Conservation (phyloP, 192 early-diverging fungal species). For the Spinellus fusiger region DNA sequence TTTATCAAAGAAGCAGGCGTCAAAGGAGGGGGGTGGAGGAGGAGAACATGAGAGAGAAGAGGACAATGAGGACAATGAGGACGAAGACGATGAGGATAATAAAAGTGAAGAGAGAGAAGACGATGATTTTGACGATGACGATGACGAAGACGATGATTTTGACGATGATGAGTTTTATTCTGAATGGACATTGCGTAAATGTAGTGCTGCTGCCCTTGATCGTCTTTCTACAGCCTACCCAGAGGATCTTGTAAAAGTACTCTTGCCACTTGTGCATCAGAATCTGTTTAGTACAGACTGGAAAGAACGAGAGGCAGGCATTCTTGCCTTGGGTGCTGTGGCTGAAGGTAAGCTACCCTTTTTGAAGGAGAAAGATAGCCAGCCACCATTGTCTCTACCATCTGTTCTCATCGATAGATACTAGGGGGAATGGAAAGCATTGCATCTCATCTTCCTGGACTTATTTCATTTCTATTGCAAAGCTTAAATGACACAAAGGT, state of each 20-base stretch:
- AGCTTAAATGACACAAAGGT: slow-evolving; percentile 72
- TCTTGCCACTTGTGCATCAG: slow-evolving; percentile 79
- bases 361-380: neutral
- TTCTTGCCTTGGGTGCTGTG: slow-evolving; percentile 95
- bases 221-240: slow-evolving; percentile 81
- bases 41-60: slow-evolving; percentile 69
- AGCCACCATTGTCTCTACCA: too few relatives aligned
- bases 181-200: slow-evolving; percentile 98
- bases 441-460: slow-evolving; percentile 73
- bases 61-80: slow-evolving; percentile 32
- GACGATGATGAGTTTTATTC: slow-evolving; percentile 79
- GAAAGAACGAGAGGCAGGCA: slow-evolving; percentile 87
- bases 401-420: neutral
- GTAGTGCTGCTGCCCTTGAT: slow-evolving; percentile 91
- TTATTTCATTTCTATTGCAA: slow-evolving; percentile 78
- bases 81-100: slow-evolving; percentile 33
- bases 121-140: slow-evolving; percentile 10
- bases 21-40: too few relatives aligned
- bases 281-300: slow-evolving; percentile 80
- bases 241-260: slow-evolving; percentile 73
- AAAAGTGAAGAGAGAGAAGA: slow-evolving; percentile 50
- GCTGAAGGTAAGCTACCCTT: slow-evolving; percentile 63
- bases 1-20: neutral
- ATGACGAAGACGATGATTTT: slow-evolving; percentile 82
- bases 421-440: slow-evolving; percentile 71